Evolutionary conservation across 768 basidiomycete genomes (phyloP), one percentile per base, ranked within the genome.

Genomic region (Trametes gibbosa): DNA sequence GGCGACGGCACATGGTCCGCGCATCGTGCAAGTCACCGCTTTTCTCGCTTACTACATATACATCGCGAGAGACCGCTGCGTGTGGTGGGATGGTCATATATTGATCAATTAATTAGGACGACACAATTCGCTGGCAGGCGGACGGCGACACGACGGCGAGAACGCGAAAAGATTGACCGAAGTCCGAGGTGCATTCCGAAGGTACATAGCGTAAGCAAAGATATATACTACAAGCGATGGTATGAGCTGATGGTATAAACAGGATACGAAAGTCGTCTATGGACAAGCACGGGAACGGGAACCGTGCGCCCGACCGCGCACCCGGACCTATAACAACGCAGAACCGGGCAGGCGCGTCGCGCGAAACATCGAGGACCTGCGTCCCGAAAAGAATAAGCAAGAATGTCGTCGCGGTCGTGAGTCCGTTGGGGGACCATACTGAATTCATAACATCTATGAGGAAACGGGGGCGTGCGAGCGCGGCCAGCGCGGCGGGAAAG

Each of bases 211-310:
- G 40, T 56, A n/a, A 56, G 55, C 47, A 50, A 49, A 27, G 54
- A 48, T 40, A 56, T 48, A 48, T 48, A 49, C 39, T 56, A 49
- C 55, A 56, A 23, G 21, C 45, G 47, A 17, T 29, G 47, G 55
- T 56, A 56, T 56, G 47, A 40, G 39, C 39, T 50, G 40, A 49
- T 56, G 55, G 55, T 56, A 56, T 56, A 56, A 56, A 49, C 39
- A 49, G 49, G 23, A 56, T 56, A 39, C 55, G 39, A 42, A 42
- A 27, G 55, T 41, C 46, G 21, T 56, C 55, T 56, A 56, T 48
- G 25, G 21, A 37, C 46, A 41, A 41, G 27, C 46, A 41, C 35
- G 46, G 6, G 21, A 27, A 16, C n/a, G 46, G 9, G 27, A 40
- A 14, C 37, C 48, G 48, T 50, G 37, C 34, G 27, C 48, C 10